Conservation (phyloP, 345 rosid species). For the Citrus maxima region DNA sequence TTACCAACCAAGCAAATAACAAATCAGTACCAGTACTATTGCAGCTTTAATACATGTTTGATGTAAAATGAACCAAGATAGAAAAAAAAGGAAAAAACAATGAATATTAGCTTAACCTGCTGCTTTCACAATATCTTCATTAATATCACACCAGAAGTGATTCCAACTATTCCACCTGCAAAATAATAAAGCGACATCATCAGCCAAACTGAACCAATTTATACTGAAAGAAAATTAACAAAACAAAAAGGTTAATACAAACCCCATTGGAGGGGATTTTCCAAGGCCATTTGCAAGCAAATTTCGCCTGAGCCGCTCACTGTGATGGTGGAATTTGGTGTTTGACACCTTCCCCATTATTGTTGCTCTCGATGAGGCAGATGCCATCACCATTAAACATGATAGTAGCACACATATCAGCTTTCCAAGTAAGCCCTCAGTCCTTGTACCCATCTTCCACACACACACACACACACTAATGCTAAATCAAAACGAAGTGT, state of each 20-base stretch:
- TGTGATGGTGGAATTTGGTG: background rate
- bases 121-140: constrained; percentile 39
- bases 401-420: background rate
- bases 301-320: constrained; percentile 22
- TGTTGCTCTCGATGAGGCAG: background rate
- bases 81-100: too few relatives aligned
- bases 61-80: too few relatives aligned
- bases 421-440: background rate
- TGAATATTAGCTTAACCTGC: constrained; percentile 18
- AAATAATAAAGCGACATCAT: background rate
- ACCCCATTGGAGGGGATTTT: constrained; percentile 63
- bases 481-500: too few relatives aligned
- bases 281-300: constrained; percentile 52
- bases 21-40: too few relatives aligned
- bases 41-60: background rate
- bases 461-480: too few relatives aligned
- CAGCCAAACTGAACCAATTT: too few relatives aligned
- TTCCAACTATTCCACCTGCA: constrained; percentile 54
- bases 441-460: background rate
- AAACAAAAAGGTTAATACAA: background rate
- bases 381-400: background rate
- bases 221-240: too few relatives aligned
- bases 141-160: constrained; percentile 37
- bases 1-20: background rate
- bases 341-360: background rate